A percentile compares a stretch with the other conserved stretches of the same genome.
phyloP scores from a whole-genome alignment of 345 rosid genomes.

The Dovyalis caffra region DNA sequence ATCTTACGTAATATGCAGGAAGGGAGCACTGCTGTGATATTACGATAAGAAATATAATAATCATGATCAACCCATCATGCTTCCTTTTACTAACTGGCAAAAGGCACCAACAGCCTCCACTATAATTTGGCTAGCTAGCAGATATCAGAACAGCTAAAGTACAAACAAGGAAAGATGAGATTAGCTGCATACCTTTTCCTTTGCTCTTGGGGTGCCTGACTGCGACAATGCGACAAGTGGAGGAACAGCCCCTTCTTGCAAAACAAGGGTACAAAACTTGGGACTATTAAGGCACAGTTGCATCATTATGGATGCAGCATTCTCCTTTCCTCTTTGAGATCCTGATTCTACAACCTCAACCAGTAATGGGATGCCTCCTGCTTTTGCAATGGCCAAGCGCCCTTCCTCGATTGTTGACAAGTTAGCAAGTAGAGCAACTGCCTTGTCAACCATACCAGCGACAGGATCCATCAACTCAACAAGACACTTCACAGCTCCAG shows the following conservation, averaged over 20 bases:
- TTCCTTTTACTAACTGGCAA: background rate
- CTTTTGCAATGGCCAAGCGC: constrained; percentile 58
- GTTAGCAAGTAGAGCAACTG: constrained; percentile 87
- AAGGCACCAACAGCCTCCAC: background rate
- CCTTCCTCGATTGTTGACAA: constrained; percentile 81
- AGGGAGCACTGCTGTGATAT: too few relatives aligned
- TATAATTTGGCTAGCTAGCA: background rate
- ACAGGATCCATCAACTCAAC: constrained; percentile 69
- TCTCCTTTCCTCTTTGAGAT: constrained; percentile 90
- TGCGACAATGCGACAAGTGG: constrained; percentile 93
- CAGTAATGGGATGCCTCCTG: constrained; percentile 73
- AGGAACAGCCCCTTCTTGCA: constrained; percentile 96
- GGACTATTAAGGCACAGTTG: constrained; percentile 78
- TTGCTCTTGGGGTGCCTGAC: constrained; percentile 91
- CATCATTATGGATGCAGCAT: constrained; percentile 75
- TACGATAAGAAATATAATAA: too few relatives aligned
- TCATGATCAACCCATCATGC: background rate
- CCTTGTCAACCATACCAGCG: constrained; percentile 84
- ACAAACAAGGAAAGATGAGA: background rate
- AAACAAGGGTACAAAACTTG: constrained; percentile 79
- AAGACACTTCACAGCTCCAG: constrained; percentile 86
- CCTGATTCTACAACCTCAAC: constrained; percentile 84
- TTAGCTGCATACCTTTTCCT: constrained; percentile 69
- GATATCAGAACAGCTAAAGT: background rate
- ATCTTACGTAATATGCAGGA: too few relatives aligned